phyloP scores from a whole-genome alignment of 495 filamentous ascomycete species.

The Podospora anserina region DNA sequence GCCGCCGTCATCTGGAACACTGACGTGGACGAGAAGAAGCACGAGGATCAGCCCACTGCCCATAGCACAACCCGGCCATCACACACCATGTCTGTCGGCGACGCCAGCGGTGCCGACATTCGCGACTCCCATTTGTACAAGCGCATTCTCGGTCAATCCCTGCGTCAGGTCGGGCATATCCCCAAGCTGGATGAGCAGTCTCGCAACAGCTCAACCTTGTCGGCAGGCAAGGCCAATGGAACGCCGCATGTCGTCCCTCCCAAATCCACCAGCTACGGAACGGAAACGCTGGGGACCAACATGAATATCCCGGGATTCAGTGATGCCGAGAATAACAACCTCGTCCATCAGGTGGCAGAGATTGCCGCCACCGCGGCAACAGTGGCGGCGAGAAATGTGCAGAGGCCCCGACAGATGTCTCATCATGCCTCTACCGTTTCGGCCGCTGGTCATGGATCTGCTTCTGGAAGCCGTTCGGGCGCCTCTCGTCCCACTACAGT shows the following conservation, averaged over 20 bases:
- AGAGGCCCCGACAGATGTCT: slow-evolving; percentile 29
- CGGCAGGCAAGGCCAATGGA: slow-evolving; percentile 35
- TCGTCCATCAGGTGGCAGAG: slow-evolving; percentile 82
- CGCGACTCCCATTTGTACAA: slow-evolving; percentile 89
- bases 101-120: slow-evolving; percentile 52
- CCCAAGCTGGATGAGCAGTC: slow-evolving; percentile 46
- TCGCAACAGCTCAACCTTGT: slow-evolving; percentile 42
- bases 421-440: slow-evolving; percentile 22
- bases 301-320: slow-evolving; percentile 66
- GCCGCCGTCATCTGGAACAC: slow-evolving; percentile 95
- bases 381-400: slow-evolving; percentile 75
- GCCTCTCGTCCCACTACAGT: slow-evolving; percentile 41
- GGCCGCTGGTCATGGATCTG: slow-evolving; percentile 22
- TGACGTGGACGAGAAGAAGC: slow-evolving; percentile 80
- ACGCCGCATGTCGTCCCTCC: slow-evolving; percentile 72
- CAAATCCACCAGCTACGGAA: slow-evolving; percentile 48
- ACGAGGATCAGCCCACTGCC: slow-evolving; percentile 41
- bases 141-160: slow-evolving; percentile 83
- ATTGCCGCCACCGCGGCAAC: slow-evolving; percentile 89
- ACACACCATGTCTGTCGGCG: slow-evolving; percentile 34
- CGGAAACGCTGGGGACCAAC: slow-evolving; percentile 35
- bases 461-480: slow-evolving; percentile 30
- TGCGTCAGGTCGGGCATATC: slow-evolving; percentile 70
- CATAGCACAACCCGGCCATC: slow-evolving; percentile 44
- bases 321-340: slow-evolving; percentile 71